Conservation (phyloP, 1,284 basidiomycete species). For the Ustilago nuda region DNA sequence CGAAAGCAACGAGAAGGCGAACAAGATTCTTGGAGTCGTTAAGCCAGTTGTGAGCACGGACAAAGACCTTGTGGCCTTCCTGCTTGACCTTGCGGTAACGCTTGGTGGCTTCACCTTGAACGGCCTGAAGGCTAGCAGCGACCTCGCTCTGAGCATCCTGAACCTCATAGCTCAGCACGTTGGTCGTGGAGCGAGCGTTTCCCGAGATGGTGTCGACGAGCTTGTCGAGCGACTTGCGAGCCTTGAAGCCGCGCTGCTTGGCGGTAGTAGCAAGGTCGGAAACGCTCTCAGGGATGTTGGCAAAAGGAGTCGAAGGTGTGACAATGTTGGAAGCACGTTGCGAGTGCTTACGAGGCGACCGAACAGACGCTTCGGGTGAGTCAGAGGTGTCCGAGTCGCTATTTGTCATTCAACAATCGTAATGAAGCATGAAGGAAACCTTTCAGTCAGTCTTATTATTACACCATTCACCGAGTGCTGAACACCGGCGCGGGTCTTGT, state of each 20-base stretch:
- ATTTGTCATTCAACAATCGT: background rate
- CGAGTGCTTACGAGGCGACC: slow-evolving; percentile 63
- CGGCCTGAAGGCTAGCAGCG: slow-evolving; percentile 41
- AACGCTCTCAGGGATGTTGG: slow-evolving; percentile 29
- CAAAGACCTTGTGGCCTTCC: slow-evolving; percentile 38
- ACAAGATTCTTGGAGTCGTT: slow-evolving; percentile 58
- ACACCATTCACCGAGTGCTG: background rate
- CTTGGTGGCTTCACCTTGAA: slow-evolving; percentile 39
- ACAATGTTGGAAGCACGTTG: slow-evolving; percentile 41
- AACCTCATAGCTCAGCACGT: slow-evolving; percentile 43
- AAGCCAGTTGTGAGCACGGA: slow-evolving; percentile 43
- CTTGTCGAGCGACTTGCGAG: slow-evolving; percentile 55
- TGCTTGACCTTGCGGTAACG: slow-evolving; percentile 44
- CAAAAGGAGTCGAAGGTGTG: slow-evolving; percentile 40
- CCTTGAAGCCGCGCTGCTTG: slow-evolving; percentile 50
- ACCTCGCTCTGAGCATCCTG: slow-evolving; percentile 53
- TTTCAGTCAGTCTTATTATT: slow-evolving; percentile 3
- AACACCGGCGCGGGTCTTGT: too few species aligned
- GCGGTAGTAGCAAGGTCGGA: slow-evolving; percentile 28
- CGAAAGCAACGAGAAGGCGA: slow-evolving; percentile 51
- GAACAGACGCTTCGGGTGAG: slow-evolving; percentile 46
- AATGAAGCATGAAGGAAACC: background rate
- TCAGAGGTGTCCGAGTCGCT: slow-evolving; percentile 59
- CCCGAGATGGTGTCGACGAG: slow-evolving; percentile 48
- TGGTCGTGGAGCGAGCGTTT: slow-evolving; percentile 50